Base-by-base conservation (phyloP, 2,329 filamentous ascomycete genomes). In the Colletotrichum echinochloae region DNA sequence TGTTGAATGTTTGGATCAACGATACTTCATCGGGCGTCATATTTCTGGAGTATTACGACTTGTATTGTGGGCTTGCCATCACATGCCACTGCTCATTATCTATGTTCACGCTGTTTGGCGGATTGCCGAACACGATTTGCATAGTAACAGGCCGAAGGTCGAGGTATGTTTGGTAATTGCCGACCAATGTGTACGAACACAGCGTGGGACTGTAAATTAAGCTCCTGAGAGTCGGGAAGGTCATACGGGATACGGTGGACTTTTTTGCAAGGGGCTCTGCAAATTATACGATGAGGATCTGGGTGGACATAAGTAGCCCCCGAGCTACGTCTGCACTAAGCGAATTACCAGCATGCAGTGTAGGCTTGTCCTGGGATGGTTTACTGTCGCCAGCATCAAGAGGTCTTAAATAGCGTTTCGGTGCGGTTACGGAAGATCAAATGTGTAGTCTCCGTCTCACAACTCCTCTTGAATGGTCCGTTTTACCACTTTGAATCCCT, bases 401-500 rank as follows among this genome's bases (percentile, higher is more conserved):
- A 57, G 54, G n/a, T 57, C 54, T 28, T 57, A 35, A 39, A 68
- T 54, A 12, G 71, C 48, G 33, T 66, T 56, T 28, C 60, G 63
- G 4, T 72, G 60, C 16, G 59, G 44, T 20, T 28, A 20, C 2
- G 61, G 61, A 7, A 64, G 61, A 23, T 28, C 51, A 46, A 57
- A 64, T 49, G 51, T 28, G 28, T 64, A 57, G 14, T 64, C 56
- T 44, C 66, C 60, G 49, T 70, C 55, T 70, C 72, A 77, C 18
- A 88, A 85, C 0, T 88, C 88, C 70, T 91, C 88, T 37, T 57
- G 51, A 1, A 77, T 81, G 0, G 85, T 80, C 55, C 90, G 81
- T 73, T 89, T 88, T 8, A 85, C 78, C 20, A 80, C 78, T 0
- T 92, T 90, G 20, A 90, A 86, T 70, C 83, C 81, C 6, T 80